Evolutionary conservation across 805 yeast species (phyloP).

Genomic region (Saccharomyces paradoxus): DNA sequence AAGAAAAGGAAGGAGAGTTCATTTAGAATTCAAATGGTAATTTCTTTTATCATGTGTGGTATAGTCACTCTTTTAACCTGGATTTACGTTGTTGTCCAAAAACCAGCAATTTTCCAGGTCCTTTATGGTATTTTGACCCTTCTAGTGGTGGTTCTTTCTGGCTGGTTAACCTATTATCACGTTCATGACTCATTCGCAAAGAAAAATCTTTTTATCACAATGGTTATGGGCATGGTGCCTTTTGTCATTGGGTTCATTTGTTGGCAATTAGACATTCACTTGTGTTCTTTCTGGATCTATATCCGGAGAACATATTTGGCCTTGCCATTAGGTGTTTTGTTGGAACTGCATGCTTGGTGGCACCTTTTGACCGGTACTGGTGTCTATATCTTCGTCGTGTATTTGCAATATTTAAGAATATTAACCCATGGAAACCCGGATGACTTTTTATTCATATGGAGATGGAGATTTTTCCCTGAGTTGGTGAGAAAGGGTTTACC

Average conservation of each 20-base stretch:
- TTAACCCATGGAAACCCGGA: conserved; percentile 52
- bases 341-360: conserved; percentile 98
- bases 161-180: conserved; percentile 40
- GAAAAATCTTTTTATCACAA: conserved; percentile 44
- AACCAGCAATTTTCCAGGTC: conserved; percentile 85
- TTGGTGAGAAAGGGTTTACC: conserved; percentile 22
- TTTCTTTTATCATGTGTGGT: conserved; percentile 41
- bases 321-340: conserved; percentile 68
- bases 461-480: conserved; percentile 52
- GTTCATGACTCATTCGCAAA: conserved; percentile 44
- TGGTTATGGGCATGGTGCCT: conserved; percentile 49
- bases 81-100: conserved; percentile 60
- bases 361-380: conserved; percentile 81
- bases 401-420: conserved; percentile 65
- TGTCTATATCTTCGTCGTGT: conserved; percentile 75
- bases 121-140: conserved; percentile 75
- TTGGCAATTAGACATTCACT: conserved; percentile 85
- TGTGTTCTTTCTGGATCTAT: conserved; percentile 52
- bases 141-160: conserved; percentile 58
- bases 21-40: conserved; percentile 19
- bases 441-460: conserved; percentile 51
- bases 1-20: not conserved
- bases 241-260: conserved; percentile 70
- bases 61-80: conserved; percentile 59
- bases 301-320: conserved; percentile 62